Percentiles rank a stretch among this genome's conserved stretches.
Evolutionary conservation across 1,139 yeast genomes (phyloP).

Genomic region (Zhuliangozyma parablackwelliae): DNA sequence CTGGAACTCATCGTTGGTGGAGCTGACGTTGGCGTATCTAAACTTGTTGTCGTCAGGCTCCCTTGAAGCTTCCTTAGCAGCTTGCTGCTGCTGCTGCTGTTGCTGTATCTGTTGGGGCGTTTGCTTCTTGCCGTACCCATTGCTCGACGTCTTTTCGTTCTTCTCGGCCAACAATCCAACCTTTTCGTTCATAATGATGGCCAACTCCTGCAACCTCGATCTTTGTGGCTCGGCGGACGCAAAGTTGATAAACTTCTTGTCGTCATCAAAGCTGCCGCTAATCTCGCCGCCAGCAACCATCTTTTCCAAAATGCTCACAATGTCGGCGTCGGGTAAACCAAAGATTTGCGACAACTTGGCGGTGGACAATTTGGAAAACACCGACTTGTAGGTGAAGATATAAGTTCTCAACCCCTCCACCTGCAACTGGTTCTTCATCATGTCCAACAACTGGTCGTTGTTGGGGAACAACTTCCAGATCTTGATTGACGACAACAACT

Average conservation of each 20-base stretch:
- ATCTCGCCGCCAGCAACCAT: conserved; percentile 78
- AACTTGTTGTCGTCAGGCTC: conserved; percentile 35
- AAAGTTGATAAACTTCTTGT: conserved; percentile 54
- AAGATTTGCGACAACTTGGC: conserved; percentile 62
- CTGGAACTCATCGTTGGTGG: conserved; percentile 47
- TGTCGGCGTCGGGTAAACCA: conserved; percentile 53
- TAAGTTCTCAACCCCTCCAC: conserved; percentile 88
- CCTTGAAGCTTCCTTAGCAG: conserved; percentile 13
- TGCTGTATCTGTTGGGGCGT: conserved; percentile 33
- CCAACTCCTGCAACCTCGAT: conserved; percentile 83
- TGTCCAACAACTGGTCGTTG: conserved; percentile 56
- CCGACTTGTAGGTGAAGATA: conserved; percentile 75
- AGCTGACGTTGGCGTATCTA: conserved; percentile 45
- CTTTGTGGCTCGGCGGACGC: conserved; percentile 72
- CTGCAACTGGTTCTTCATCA: conserved; percentile 77
- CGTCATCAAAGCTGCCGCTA: conserved; percentile 53
- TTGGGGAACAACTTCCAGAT: conserved; percentile 86
- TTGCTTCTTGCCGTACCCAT: conserved; percentile 55
- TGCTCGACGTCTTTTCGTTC: conserved; percentile 78
- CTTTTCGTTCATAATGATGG: conserved; percentile 83
- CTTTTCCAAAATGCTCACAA: conserved; percentile 61
- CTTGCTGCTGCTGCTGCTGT: conserved; percentile 27
- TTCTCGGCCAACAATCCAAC: conserved; percentile 76
- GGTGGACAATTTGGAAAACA: conserved; percentile 73
- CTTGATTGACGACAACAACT: conserved; percentile 70